These are phyloP conservation scores for Schoenoplectus tabernaemontani DNA, from an alignment of 202 grass and related monocot species.

Conservation along the genomic window DNA sequence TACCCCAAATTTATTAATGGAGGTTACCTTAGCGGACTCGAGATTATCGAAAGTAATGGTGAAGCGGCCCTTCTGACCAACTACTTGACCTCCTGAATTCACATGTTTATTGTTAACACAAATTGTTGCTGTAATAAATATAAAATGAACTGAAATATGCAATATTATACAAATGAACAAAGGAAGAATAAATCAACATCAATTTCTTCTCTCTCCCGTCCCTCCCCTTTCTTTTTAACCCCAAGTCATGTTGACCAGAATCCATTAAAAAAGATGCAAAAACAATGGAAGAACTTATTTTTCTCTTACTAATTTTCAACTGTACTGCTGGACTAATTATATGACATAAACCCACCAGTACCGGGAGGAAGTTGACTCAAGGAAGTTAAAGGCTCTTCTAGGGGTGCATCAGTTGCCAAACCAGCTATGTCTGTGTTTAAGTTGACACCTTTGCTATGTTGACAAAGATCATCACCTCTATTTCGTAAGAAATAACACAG, in stretches of 20 bases:
- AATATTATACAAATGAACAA: slow-evolving; percentile 2
- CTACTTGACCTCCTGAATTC: slow-evolving; percentile 27
- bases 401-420: background rate
- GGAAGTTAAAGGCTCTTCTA: background rate
- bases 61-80: slow-evolving; percentile 53
- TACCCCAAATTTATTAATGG: background rate
- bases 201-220: background rate
- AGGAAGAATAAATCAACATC: background rate
- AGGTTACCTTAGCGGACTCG: slow-evolving; percentile 38
- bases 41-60: slow-evolving; percentile 43
- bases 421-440: background rate
- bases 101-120: slow-evolving; percentile 33
- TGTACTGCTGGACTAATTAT: background rate
- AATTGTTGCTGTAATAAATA: slow-evolving; percentile 26
- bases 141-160: background rate
- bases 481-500: background rate
- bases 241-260: background rate
- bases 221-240: background rate
- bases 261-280: background rate
- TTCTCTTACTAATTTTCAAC: background rate
- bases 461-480: background rate
- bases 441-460: background rate
- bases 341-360: background rate
- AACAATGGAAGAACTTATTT: background rate
- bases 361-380: background rate